These are phyloP conservation scores for Beauveria australis DNA, from an alignment of 2,329 filamentous ascomycete genomes.

Conservation along the genomic window DNA sequence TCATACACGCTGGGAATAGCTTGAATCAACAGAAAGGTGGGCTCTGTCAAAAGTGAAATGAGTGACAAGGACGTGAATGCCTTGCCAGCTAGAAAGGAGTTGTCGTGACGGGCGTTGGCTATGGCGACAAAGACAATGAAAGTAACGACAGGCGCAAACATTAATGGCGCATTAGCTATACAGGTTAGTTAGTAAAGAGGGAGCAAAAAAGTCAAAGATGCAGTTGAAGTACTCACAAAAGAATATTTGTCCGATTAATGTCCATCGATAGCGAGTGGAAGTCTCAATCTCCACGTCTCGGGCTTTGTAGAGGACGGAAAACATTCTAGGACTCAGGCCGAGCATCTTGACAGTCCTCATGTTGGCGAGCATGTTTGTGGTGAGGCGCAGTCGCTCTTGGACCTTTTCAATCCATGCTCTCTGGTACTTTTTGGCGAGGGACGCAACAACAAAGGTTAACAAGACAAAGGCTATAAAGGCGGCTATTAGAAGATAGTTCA, in stretches of 20 bases:
- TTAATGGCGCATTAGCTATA: slow-evolving; percentile 11
- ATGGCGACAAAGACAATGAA: background rate
- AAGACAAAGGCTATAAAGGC: slow-evolving; percentile 8
- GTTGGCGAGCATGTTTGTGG: slow-evolving; percentile 19
- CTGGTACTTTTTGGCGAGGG: slow-evolving; percentile 12
- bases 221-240: slow-evolving; percentile 2
- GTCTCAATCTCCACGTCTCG: slow-evolving; percentile 15
- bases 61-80: slow-evolving; percentile 20
- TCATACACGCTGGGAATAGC: background rate
- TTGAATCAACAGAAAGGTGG: slow-evolving; percentile 13
- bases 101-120: slow-evolving; percentile 10
- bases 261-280: slow-evolving; percentile 17
- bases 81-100: slow-evolving; percentile 10
- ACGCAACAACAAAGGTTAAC: slow-evolving; percentile 17
- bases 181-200: background rate
- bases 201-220: background rate
- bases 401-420: slow-evolving; percentile 23
- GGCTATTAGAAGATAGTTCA: too few species aligned
- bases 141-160: slow-evolving; percentile 13
- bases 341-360: slow-evolving; percentile 28
- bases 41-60: slow-evolving; percentile 15
- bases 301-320: slow-evolving; percentile 13
- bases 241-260: slow-evolving; percentile 12
- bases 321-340: slow-evolving; percentile 16
- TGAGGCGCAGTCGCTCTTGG: slow-evolving; percentile 19